phyloP scores from a whole-genome alignment of 2,329 filamentous ascomycete species.

The Verticillium nubilum region DNA sequence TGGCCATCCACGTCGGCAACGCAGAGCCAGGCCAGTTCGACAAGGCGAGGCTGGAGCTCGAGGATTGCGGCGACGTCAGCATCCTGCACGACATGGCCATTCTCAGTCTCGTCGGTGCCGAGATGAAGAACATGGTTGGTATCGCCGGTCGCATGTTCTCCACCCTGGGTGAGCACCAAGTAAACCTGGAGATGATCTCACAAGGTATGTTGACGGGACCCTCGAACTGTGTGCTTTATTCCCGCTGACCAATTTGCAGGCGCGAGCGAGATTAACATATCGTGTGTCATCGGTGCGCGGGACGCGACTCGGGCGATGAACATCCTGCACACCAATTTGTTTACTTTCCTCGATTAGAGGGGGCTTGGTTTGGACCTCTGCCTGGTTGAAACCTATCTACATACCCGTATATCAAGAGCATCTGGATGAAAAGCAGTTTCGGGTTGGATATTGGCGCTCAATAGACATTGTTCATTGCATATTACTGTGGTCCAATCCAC shows the following conservation, averaged over 20 bases:
- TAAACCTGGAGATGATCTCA: constrained; percentile 99
- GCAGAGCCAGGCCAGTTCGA: constrained; percentile 57
- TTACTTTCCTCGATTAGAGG: constrained; percentile 79
- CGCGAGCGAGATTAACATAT: constrained; percentile 98
- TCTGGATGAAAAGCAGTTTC: not conserved
- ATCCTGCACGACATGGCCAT: constrained; percentile 92
- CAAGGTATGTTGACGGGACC: constrained; percentile 61
- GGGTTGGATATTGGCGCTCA: not conserved
- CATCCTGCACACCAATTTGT: constrained; percentile 92
- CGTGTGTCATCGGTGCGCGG: constrained; percentile 87
- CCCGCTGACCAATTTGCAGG: constrained; percentile 41
- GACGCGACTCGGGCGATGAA: constrained; percentile 93
- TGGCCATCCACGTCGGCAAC: constrained; percentile 85
- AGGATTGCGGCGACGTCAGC: constrained; percentile 82
- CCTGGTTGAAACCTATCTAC: not conserved
- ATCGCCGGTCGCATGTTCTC: constrained; percentile 94
- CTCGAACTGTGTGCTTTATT: not conserved
- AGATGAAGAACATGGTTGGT: constrained; percentile 97
- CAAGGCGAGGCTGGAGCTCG: constrained; percentile 65
- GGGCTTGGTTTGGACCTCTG: not conserved
- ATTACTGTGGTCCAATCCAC: not conserved
- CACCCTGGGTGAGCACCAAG: constrained; percentile 83
- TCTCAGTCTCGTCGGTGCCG: constrained; percentile 84
- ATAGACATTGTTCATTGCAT: not conserved
- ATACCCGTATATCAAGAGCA: not conserved